A percentile compares a stretch with the other conserved stretches of the same genome.
phyloP scores from a whole-genome alignment of 2,329 filamentous ascomycete genomes.

The Pyrenophora graminea region DNA sequence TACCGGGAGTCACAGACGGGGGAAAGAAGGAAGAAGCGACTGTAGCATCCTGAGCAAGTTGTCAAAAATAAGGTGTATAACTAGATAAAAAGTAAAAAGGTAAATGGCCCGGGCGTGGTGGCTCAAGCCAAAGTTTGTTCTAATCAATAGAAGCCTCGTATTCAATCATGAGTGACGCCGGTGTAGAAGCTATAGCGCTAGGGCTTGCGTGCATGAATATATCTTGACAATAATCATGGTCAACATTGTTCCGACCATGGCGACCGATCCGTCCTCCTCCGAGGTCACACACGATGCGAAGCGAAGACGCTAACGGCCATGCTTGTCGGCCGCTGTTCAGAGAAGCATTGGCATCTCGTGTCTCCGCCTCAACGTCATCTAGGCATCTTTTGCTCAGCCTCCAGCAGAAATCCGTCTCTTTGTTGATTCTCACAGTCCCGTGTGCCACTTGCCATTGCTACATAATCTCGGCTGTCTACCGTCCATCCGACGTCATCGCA shows the following conservation, averaged over 20 bases:
- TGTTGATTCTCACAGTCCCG: constrained; percentile 1
- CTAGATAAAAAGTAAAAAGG: too few species aligned
- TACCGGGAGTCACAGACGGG: constrained; percentile 49
- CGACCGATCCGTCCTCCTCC: constrained; percentile 8
- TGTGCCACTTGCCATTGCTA: constrained; percentile 9
- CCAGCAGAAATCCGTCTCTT: constrained; percentile 14
- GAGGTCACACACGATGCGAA: constrained; percentile 6
- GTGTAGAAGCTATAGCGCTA: too few species aligned
- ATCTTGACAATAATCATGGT: too few species aligned
- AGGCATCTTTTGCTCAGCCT: constrained; percentile 34
- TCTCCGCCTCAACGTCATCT: constrained; percentile 42
- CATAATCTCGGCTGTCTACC: not conserved
- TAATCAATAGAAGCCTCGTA: too few species aligned
- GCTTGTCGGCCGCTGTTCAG: constrained; percentile 21
- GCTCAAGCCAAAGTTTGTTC: too few species aligned
- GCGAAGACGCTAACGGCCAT: constrained; percentile 25
- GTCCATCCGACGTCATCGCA: constrained; percentile 29
- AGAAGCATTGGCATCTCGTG: constrained; percentile 25
- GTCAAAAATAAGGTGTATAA: not conserved
- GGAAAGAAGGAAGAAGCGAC: constrained; percentile 32
- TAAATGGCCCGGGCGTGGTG: too few species aligned
- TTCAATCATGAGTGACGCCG: too few species aligned
- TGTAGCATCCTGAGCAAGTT: constrained; percentile 17
- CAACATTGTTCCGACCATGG: not conserved
- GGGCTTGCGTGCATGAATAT: too few species aligned